Percentiles rank a stretch among this genome's conserved stretches.
Evolutionary conservation across 2,329 filamentous ascomycete species (phyloP).

Genomic region (Xylaria sp.): DNA sequence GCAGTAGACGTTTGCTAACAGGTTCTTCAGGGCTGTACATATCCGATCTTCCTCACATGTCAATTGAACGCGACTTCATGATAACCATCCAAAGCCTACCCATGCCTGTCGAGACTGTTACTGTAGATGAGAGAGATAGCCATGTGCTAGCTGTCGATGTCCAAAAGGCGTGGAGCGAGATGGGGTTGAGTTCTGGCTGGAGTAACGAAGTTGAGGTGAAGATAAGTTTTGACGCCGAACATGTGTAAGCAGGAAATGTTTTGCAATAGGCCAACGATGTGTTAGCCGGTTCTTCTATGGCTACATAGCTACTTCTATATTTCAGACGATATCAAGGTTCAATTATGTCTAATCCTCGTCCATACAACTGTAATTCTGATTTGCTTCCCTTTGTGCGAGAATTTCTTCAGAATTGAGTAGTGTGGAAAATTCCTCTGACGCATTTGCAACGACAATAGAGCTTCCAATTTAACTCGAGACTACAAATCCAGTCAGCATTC

Average conservation of each 20-base stretch:
- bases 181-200: constrained; percentile 77
- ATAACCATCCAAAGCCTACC: constrained; percentile 78
- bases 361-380: background rate
- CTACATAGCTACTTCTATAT: background rate
- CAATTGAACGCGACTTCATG: constrained; percentile 74
- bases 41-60: constrained; percentile 71
- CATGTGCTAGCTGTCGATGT: constrained; percentile 82
- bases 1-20: constrained; percentile 29
- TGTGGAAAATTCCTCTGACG: background rate
- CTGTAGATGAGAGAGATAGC: constrained; percentile 61
- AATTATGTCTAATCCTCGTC: background rate
- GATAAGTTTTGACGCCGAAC: constrained; percentile 63
- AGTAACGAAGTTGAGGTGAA: constrained; percentile 82
- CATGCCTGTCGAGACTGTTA: constrained; percentile 75
- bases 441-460: background rate
- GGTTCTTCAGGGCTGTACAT: constrained; percentile 74
- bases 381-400: background rate
- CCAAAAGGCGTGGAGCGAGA: constrained; percentile 79
- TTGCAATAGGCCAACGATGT: background rate
- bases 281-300: background rate
- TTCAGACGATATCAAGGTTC: background rate
- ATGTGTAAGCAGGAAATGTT: constrained; percentile 36
- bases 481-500: background rate
- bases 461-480: background rate
- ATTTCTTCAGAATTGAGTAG: background rate